Evolutionary conservation across 345 rosid species (phyloP).

Genomic region (Gynandropsis gynandra): DNA sequence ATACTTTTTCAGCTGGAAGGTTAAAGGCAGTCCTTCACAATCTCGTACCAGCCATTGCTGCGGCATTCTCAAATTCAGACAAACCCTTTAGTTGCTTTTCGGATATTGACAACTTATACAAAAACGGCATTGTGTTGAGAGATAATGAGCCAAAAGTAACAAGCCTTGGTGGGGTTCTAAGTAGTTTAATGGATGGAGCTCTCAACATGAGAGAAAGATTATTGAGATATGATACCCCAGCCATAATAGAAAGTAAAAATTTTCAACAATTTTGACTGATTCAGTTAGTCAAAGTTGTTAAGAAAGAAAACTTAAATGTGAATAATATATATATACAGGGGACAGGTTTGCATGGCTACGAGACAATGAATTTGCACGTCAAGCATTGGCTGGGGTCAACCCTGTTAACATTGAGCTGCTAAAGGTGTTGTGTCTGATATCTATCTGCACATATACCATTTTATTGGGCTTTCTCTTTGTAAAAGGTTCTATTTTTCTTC

Average conservation of each 20-base stretch:
- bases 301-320: background rate
- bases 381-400: constrained; percentile 85
- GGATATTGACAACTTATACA: constrained; percentile 76
- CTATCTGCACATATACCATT: background rate
- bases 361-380: constrained; percentile 90
- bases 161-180: constrained; percentile 20
- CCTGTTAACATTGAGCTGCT: constrained; percentile 75
- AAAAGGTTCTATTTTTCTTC: constrained; percentile 3
- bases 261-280: background rate
- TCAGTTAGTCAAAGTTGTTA: background rate
- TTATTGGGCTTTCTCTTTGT: background rate
- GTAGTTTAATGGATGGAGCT: constrained; percentile 38
- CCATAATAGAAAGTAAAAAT: constrained; percentile 65
- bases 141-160: constrained; percentile 27
- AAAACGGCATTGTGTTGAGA: constrained; percentile 47
- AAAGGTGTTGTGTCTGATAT: constrained; percentile 33
- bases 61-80: constrained; percentile 69
- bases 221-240: constrained; percentile 72
- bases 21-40: constrained; percentile 84
- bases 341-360: constrained; percentile 94
- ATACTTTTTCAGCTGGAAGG: constrained; percentile 75
- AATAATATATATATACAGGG: constrained; percentile 33
- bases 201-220: constrained; percentile 48
- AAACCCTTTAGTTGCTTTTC: constrained; percentile 83
- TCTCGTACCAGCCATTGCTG: constrained; percentile 77